Conservation (phyloP, 2,329 filamentous ascomycete species). For the Juglanconis sp. region DNA sequence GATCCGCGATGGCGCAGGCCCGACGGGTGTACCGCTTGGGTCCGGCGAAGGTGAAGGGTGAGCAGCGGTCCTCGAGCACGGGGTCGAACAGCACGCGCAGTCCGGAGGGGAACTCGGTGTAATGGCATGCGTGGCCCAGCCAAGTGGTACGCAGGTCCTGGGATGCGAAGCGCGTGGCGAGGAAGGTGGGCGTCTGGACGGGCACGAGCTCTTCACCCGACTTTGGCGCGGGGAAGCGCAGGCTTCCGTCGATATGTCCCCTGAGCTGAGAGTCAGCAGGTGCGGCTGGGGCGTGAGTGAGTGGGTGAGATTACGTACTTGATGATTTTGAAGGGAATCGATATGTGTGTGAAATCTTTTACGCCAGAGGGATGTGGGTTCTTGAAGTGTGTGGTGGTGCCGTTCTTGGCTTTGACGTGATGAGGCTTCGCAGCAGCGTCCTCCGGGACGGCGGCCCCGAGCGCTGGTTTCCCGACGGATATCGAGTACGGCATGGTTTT, state of each 20-base stretch:
- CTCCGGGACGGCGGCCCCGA: slow-evolving; percentile 34
- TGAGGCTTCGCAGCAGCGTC: slow-evolving; percentile 45
- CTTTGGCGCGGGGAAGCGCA: slow-evolving; percentile 56
- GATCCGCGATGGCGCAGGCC: slow-evolving; percentile 73
- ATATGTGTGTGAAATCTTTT: slow-evolving; percentile 16
- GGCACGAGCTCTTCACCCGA: slow-evolving; percentile 56
- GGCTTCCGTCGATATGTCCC: slow-evolving; percentile 30
- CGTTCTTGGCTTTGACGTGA: slow-evolving; percentile 41
- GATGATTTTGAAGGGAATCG: slow-evolving; percentile 31
- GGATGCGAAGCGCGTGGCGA: slow-evolving; percentile 54
- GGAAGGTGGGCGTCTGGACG: slow-evolving; percentile 65
- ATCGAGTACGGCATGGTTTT: slow-evolving; percentile 22
- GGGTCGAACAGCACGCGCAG: slow-evolving; percentile 90
- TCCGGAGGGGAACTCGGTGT: slow-evolving; percentile 82
- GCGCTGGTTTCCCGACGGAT: slow-evolving; percentile 32
- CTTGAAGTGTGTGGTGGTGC: slow-evolving; percentile 41
- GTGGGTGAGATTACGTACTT: slow-evolving; percentile 28
- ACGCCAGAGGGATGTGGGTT: slow-evolving; percentile 50
- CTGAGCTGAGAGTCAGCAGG: slow-evolving; percentile 7
- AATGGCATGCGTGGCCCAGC: slow-evolving; percentile 94
- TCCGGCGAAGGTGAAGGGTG: slow-evolving; percentile 66
- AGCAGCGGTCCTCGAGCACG: slow-evolving; percentile 85
- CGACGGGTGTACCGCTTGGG: slow-evolving; percentile 76
- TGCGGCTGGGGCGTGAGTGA: not conserved
- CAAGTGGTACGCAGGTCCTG: slow-evolving; percentile 76